Conservation (phyloP, 1,284 basidiomycete genomes). For the Ceratobasidium sp. region DNA sequence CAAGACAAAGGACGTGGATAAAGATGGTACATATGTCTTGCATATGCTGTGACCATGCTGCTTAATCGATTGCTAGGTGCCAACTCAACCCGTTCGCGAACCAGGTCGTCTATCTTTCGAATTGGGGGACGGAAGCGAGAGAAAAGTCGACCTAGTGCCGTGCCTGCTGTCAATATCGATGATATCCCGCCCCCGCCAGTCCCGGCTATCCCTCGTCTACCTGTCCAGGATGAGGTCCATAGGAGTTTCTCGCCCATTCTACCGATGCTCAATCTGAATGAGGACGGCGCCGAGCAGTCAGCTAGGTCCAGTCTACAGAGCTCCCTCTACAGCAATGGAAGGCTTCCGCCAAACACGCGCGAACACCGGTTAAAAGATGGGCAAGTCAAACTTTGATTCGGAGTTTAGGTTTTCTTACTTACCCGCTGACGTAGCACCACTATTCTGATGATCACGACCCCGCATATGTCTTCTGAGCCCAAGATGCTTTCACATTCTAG, state of each 20-base stretch:
- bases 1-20: constrained; percentile 9
- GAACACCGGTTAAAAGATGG: constrained; percentile 26
- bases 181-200: constrained; percentile 19
- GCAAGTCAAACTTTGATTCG: background rate
- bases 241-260: constrained; percentile 30
- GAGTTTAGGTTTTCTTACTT: background rate
- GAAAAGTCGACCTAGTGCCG: constrained; percentile 23
- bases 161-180: background rate
- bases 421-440: background rate
- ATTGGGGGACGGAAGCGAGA: constrained; percentile 32
- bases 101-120: constrained; percentile 25
- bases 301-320: background rate
- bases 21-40: constrained; percentile 15
- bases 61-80: constrained; percentile 7
- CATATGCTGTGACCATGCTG: background rate
- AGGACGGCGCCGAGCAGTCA: background rate
- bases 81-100: constrained; percentile 22
- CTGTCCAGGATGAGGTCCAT: background rate
- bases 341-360: constrained; percentile 33
- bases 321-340: background rate
- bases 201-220: constrained; percentile 1
- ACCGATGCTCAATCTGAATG: constrained; percentile 2
- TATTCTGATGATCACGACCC: constrained; percentile 38
- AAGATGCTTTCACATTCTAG: constrained; percentile 11
- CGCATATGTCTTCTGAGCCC: background rate